Base-by-base conservation (phyloP, 441 rosid species). In the Rhodomyrtus psidioides region DNA sequence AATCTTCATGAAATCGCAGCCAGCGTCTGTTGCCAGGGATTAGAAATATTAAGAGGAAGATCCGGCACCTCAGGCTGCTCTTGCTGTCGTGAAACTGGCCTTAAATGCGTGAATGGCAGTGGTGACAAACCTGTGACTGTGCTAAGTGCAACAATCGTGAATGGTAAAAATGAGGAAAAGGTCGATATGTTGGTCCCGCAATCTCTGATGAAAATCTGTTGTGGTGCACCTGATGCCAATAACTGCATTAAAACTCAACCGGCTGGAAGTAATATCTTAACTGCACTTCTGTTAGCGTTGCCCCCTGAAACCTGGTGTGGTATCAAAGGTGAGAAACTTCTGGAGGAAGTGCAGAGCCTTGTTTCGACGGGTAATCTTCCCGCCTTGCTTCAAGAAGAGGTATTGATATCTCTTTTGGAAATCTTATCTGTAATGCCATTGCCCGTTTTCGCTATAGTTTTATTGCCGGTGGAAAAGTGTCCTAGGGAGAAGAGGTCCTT, bases 371-470 rank as follows among this genome's bases (percentile, higher is more conserved):
- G 84, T 46, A 74, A 84, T 34, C 86, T 91, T 59, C 87, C 89
- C 7, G 15, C 86, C 81, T 81, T 87, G 86, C 91, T 89, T 62
- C 90, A 84, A 81, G 90, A 84, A 24, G 92, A 91, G 90, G 92
- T 91, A 88, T 84, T 15, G 30, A 83, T 34, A 42, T 85, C 82
- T 49, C 39, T 44, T 55, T 55, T 53, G 26, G 42, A 53, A 53
- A 17, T n/a, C 13, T 85, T 39, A 19, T 65, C 79, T 39, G 79
- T 70, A 70, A 70, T 12, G 26, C 49, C 49, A 39, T 70, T 21
- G 79, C 21, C 8, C 1, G 28, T 6, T 60, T 84, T 59, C 1
- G n/a, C n/a, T 21, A 39, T 70, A 4, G 6, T 70, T 62, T 39
- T 70, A 70, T 39, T 1, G 9, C 49, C 46, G 12, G 39, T 70